Evolutionary conservation across 2,329 filamentous ascomycete species (phyloP).

Genomic region (Cadophora gregata): DNA sequence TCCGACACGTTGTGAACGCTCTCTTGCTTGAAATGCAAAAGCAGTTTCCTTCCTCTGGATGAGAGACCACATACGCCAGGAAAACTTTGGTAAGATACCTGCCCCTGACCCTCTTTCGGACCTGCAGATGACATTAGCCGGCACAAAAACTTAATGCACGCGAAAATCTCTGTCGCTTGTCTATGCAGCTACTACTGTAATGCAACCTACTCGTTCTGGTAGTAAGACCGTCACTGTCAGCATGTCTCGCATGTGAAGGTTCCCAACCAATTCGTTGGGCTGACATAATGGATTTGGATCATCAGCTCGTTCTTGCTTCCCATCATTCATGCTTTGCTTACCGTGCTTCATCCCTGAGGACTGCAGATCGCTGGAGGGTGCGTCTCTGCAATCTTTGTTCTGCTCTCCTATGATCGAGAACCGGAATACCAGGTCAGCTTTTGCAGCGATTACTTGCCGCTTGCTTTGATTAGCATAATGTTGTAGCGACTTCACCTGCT

Average conservation of each 20-base stretch:
- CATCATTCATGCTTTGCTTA: not conserved
- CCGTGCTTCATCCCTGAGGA: too few relatives aligned
- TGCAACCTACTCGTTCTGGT: slow-evolving; percentile 2
- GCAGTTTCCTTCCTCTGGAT: not conserved
- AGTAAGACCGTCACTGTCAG: not conserved
- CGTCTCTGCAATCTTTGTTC: not conserved
- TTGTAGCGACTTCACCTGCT: not conserved
- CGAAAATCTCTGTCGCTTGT: not conserved
- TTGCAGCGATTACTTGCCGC: not conserved
- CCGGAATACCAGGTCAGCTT: not conserved
- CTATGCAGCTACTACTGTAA: not conserved
- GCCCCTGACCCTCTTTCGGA: not conserved
- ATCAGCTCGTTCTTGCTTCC: not conserved
- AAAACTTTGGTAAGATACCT: not conserved
- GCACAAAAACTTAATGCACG: slow-evolving; percentile 4
- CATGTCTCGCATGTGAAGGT: not conserved
- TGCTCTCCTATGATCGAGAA: not conserved
- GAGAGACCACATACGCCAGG: not conserved
- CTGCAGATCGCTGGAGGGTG: too few relatives aligned
- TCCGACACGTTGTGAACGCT: not conserved
- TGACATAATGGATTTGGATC: not conserved
- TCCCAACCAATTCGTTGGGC: not conserved
- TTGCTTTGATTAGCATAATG: not conserved
- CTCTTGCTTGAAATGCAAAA: not conserved
- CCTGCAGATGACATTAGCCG: slow-evolving; percentile 7